Percentiles rank a stretch among this genome's conserved stretches.
Evolutionary conservation across 441 rosid genomes (phyloP).

Genomic region (Euphorbia schlechtendalii): DNA sequence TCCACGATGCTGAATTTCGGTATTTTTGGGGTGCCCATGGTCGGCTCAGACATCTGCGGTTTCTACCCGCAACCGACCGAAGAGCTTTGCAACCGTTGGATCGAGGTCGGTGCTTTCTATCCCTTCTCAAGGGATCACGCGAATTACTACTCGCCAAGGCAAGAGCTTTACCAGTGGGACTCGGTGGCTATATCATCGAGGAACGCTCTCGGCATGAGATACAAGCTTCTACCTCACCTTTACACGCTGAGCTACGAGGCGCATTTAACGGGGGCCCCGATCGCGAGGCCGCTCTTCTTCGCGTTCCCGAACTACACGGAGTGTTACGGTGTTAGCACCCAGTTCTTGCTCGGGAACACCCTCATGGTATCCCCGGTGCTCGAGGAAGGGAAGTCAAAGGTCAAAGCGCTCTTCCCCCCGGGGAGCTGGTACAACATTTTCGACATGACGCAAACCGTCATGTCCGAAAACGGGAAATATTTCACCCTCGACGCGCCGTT

Average conservation of each 20-base stretch:
- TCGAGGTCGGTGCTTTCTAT: conserved; percentile 87
- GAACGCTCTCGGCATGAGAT: conserved; percentile 94
- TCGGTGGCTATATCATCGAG: conserved; percentile 76
- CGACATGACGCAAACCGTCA: conserved; percentile 52
- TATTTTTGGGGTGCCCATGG: conserved; percentile 93
- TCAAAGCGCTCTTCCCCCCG: conserved; percentile 79
- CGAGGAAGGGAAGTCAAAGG: conserved; percentile 58
- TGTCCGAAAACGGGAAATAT: conserved; percentile 44
- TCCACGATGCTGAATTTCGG: conserved; percentile 89
- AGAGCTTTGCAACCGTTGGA: conserved; percentile 98
- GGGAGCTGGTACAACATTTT: conserved; percentile 90
- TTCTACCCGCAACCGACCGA: conserved; percentile 87
- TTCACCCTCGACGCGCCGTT: conserved; percentile 72
- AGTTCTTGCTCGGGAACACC: conserved; percentile 83
- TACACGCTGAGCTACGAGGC: conserved; percentile 84
- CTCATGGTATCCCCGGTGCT: conserved; percentile 94
- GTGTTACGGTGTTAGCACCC: conserved; percentile 73
- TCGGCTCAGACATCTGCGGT: conserved; percentile 93
- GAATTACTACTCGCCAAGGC: conserved; percentile 83
- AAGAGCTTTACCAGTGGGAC: conserved; percentile 94
- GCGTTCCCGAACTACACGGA: conserved; percentile 62
- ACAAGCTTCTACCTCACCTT: conserved; percentile 73
- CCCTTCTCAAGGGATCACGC: conserved; percentile 98
- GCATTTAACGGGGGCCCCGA: conserved; percentile 74
- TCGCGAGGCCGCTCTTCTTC: conserved; percentile 95